Base-by-base conservation (phyloP, 345 rosid genomes). In the Populus nigra region DNA sequence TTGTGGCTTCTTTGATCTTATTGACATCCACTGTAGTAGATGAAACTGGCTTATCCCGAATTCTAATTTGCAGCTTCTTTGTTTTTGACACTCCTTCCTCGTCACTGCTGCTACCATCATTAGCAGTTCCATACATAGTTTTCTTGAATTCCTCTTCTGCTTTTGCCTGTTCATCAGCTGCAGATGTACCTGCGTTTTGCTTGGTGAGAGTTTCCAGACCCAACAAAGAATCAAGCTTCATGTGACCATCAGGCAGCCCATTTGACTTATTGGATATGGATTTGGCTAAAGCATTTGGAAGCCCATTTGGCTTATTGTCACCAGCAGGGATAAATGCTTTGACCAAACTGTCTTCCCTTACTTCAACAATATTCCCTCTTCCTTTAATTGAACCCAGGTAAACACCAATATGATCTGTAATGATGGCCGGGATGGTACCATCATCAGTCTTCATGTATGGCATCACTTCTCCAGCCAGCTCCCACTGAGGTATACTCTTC, bases 81-180 rank as follows among this genome's bases (percentile, higher is more conserved):
- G 89, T 66, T 83, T 89, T 93, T 13, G 91, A 85, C 5, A 77
- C 84, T 76, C 91, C 96, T 76, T 95, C 99, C 84, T 93, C 98
- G 49, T 95, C 99, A 75, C 97, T 93, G 84, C 98, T 96, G 89
- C 99, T 92, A 72, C 93, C 97, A 84, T 91, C 94, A 81, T 79
- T 87, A 80, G 91, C 83, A 66, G 84, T 79, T 43, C 97, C 96
- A 78, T 92, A 93, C 92, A 93, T 87, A 29, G 97, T 84, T 81
- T 92, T 96, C 94, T 93, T 96, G 85, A 96, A 96, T 85, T 96
- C 99, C 85, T 93, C 98, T 75, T 92, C 98, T 74, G 99, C 99
- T 83, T 90, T 96, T 25, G 93, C 94, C 73, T 96, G 98, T 86
- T 92, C 92, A 83, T 95, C 97, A 47, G 90, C 90, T 71, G 87